Conservation (phyloP, 2,329 filamentous ascomycete genomes). For the Neoscytalidium dimidiatum region DNA sequence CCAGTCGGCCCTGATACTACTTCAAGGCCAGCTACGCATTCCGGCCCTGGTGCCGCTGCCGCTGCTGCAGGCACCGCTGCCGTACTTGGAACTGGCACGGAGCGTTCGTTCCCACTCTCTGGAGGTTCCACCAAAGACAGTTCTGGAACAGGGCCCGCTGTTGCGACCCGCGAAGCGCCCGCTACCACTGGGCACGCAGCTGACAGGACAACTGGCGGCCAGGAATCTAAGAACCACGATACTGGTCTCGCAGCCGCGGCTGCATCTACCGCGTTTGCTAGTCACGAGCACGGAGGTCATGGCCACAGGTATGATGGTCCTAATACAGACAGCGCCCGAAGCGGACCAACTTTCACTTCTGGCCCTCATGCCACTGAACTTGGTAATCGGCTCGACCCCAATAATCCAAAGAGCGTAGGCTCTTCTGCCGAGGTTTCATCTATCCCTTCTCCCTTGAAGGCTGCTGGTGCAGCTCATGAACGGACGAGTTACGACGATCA, state of each 20-base stretch:
- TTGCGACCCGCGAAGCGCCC: not conserved
- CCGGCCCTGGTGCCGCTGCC: not conserved
- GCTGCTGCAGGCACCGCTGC: slow-evolving; percentile 14
- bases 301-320: slow-evolving; percentile 23
- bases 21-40: not conserved
- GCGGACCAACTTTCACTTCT: slow-evolving; percentile 22
- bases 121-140: slow-evolving; percentile 26
- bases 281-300: slow-evolving; percentile 18
- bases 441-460: not conserved
- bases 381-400: slow-evolving; percentile 37
- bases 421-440: not conserved
- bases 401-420: slow-evolving; percentile 20
- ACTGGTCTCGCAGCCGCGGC: slow-evolving; percentile 34
- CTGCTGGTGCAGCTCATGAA: not conserved
- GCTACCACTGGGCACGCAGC: not conserved
- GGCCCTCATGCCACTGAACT: slow-evolving; percentile 35
- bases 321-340: not conserved
- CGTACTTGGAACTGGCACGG: slow-evolving; percentile 27
- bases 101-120: slow-evolving; percentile 39
- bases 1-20: not conserved
- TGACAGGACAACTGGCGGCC: not conserved
- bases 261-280: slow-evolving; percentile 21
- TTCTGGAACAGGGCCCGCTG: not conserved
- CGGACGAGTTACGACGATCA: not conserved
- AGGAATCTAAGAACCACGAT: slow-evolving; percentile 24